phyloP scores from a whole-genome alignment of 257 asterid genomes.

The Anisodus tanguticus region DNA sequence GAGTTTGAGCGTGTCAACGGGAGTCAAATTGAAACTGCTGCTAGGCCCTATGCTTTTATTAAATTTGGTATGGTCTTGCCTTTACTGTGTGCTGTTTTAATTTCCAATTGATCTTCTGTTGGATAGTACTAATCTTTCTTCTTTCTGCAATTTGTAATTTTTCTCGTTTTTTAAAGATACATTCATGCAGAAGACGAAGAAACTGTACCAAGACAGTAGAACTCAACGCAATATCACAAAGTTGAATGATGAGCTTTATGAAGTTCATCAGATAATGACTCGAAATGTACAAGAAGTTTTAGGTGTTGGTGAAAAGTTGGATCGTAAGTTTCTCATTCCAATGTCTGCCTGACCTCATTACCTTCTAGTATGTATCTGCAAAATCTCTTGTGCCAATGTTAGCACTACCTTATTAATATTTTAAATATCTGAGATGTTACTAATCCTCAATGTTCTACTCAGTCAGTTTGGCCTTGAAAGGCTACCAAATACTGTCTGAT shows the following conservation, averaged over 20 bases:
- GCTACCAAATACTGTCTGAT: constrained; percentile 14
- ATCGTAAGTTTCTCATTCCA: constrained; percentile 64
- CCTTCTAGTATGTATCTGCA: neutral
- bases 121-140: constrained; percentile 1
- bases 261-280: constrained; percentile 99
- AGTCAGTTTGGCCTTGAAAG: neutral
- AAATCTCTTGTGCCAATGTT: neutral
- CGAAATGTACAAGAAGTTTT: constrained; percentile 99
- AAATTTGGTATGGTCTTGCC: constrained; percentile 69
- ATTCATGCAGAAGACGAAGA: constrained; percentile 90
- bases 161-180: constrained; percentile 55
- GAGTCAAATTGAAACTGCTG: constrained; percentile 95
- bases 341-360: constrained; percentile 18
- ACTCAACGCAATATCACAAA: constrained; percentile 84
- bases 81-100: constrained; percentile 26
- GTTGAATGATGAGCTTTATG: constrained; percentile 97
- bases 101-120: neutral
- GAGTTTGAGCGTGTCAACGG: constrained; percentile 89
- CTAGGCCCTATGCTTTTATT: constrained; percentile 96
- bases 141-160: constrained; percentile 30
- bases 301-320: constrained; percentile 98
- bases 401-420: neutral
- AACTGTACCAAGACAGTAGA: constrained; percentile 93
- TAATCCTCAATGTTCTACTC: neutral
- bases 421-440: neutral